Conservation (phyloP, 1,284 basidiomycete genomes). For the Ceratobasidium sp. region DNA sequence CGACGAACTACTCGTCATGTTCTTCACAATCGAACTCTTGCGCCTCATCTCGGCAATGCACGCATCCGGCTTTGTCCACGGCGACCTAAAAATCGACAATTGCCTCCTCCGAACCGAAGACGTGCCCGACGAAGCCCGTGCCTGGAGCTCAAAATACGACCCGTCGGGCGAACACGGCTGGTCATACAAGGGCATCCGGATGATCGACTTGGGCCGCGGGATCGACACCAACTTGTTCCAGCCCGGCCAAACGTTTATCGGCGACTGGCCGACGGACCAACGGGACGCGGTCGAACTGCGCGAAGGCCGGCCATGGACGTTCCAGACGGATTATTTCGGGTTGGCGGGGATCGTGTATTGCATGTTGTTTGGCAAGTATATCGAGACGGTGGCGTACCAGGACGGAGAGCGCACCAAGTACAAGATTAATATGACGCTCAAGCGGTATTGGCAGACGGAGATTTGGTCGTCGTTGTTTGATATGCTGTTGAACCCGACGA, state of each 20-base stretch:
- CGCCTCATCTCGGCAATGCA: constrained; percentile 85
- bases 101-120: constrained; percentile 90
- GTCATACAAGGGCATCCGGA: constrained; percentile 82
- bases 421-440: constrained; percentile 78
- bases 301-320: constrained; percentile 84
- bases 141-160: constrained; percentile 78
- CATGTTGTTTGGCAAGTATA: constrained; percentile 95
- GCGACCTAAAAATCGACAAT: constrained; percentile 99
- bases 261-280: constrained; percentile 86
- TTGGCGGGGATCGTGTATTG: constrained; percentile 92
- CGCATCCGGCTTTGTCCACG: constrained; percentile 83
- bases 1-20: constrained; percentile 92
- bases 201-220: constrained; percentile 96
- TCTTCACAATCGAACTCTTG: constrained; percentile 92
- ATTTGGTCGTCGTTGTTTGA: constrained; percentile 88
- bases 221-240: constrained; percentile 86
- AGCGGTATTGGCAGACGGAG: constrained; percentile 93
- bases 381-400: constrained; percentile 68
- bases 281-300: constrained; percentile 91
- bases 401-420: constrained; percentile 54
- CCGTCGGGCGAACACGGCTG: constrained; percentile 81
- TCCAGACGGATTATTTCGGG: constrained; percentile 94
- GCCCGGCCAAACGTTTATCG: constrained; percentile 75
- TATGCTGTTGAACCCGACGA: constrained; percentile 78
- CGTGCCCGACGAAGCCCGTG: constrained; percentile 68